Base-by-base conservation (phyloP, 2,329 filamentous ascomycete species). In the Podosphaera leucotricha region DNA sequence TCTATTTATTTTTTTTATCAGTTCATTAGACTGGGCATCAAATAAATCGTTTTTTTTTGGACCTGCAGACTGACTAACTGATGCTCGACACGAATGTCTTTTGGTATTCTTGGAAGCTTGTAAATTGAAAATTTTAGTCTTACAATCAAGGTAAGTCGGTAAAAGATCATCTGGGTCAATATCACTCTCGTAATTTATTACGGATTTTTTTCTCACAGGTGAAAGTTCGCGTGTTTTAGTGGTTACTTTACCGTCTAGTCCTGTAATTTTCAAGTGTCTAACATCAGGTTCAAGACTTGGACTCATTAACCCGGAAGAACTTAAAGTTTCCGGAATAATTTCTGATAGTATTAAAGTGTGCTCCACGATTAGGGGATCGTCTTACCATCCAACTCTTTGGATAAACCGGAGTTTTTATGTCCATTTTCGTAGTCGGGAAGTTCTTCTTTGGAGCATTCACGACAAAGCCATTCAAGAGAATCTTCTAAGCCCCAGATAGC, bases 381-480 rank as follows among this genome's bases (percentile, higher is more conserved):
- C 54, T 26, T 36, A 58, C 57, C 57, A 47, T 45, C 49, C 24
- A 55, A 54, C 43, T 53, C 54, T 40, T 55, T 59, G 19, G 51
- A 43, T 18, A 53, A 33, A 10, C 37, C 43, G 21, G 43, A 49
- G 16, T 39, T 42, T 45, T 53, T 57, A 38, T 55, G 50, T 43
- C 58, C 62, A 46, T 65, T 67, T 18, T 80, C 75, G 57, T 90
- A 92, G 40, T 74, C 68, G 5, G 80, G 80, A 30, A 87, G 66
- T 52, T 86, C 77, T 1, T 75, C 70, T 49, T 67, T 63, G 13
- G 68, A 63, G 53, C 78, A 82, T 56, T 90, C 73, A 50, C 82
- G 66, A n/a, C 84, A 82, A 44, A 95, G 68, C 83, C 85, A 93
- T 53, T 94, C 83, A 18, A 98, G 60, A 21, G 81, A 76, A 60